Conservation (phyloP, 2,329 filamentous ascomycete species). For the Penicillium sp. region DNA sequence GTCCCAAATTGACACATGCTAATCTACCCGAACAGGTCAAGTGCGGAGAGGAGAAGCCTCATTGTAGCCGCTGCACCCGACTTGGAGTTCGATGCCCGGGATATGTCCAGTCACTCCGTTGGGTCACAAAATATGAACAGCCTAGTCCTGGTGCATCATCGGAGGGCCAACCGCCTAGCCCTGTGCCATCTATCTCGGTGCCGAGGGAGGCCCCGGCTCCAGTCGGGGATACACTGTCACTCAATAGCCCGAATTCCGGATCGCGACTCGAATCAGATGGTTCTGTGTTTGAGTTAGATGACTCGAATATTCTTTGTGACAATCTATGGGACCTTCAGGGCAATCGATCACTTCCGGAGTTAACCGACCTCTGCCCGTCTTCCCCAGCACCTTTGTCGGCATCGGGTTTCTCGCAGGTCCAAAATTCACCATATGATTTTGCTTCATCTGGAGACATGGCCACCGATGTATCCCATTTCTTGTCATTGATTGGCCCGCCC, state of each 20-base stretch:
- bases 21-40: slow-evolving; percentile 32
- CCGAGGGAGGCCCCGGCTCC: slow-evolving; percentile 8
- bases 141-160: slow-evolving; percentile 16
- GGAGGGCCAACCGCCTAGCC: slow-evolving; percentile 12
- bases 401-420: slow-evolving; percentile 15
- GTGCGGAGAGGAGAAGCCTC: slow-evolving; percentile 42
- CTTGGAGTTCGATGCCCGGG: slow-evolving; percentile 40
- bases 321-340: slow-evolving; percentile 34
- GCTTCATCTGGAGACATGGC: slow-evolving; percentile 18
- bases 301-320: slow-evolving; percentile 25
- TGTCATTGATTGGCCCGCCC: slow-evolving; percentile 26
- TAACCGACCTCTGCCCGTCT: slow-evolving; percentile 32
- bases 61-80: slow-evolving; percentile 40
- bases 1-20: not conserved
- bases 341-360: slow-evolving; percentile 31
- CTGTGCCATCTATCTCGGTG: slow-evolving; percentile 12
- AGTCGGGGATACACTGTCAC: slow-evolving; percentile 2
- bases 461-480: slow-evolving; percentile 25
- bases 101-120: slow-evolving; percentile 39
- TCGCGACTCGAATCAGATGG: slow-evolving; percentile 4
- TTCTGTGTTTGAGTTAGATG: slow-evolving; percentile 16
- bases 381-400: slow-evolving; percentile 20
- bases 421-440: slow-evolving; percentile 20
- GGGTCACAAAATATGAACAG: slow-evolving; percentile 38
- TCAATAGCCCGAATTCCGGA: slow-evolving; percentile 3